phyloP scores from a whole-genome alignment of 768 basidiomycete species.

The Suillus subluteus region DNA sequence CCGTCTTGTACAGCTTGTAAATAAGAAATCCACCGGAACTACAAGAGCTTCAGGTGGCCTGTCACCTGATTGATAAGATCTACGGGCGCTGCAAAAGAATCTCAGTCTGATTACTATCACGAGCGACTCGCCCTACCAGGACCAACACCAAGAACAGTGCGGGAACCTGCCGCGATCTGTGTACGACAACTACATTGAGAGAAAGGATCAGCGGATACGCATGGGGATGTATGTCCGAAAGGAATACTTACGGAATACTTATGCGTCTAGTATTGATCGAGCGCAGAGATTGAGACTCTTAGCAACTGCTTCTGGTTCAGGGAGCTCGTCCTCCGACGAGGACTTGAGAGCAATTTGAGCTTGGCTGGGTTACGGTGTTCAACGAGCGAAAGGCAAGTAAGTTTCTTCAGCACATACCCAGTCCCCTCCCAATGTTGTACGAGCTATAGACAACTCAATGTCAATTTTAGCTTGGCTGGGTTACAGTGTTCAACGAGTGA shows the following conservation, averaged over 20 bases:
- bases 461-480: constrained; percentile 88
- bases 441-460: constrained; percentile 49
- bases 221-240: constrained; percentile 3
- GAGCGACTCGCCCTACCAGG: constrained; percentile 54
- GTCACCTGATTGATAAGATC: constrained; percentile 82
- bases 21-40: constrained; percentile 16
- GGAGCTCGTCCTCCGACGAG: constrained; percentile 80
- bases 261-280: constrained; percentile 85
- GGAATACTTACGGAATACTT: constrained; percentile 31
- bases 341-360: constrained; percentile 91
- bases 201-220: constrained; percentile 11
- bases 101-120: constrained; percentile 3
- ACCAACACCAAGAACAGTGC: constrained; percentile 90
- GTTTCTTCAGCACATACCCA: constrained; percentile 53
- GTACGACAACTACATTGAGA: constrained; percentile 66
- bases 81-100: constrained; percentile 61
- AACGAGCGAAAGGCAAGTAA: constrained; percentile 1
- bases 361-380: constrained; percentile 57
- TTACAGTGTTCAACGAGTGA: constrained; percentile 8
- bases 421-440: constrained; percentile 87
- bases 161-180: constrained; percentile 79
- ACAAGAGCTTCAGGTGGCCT: constrained; percentile 76
- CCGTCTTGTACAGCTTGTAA: not conserved
- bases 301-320: constrained; percentile 83
- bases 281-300: constrained; percentile 89